Percentiles rank a stretch among this genome's conserved stretches.
phyloP scores from a whole-genome alignment of 495 filamentous ascomycete species.

The Darksidea phi region DNA sequence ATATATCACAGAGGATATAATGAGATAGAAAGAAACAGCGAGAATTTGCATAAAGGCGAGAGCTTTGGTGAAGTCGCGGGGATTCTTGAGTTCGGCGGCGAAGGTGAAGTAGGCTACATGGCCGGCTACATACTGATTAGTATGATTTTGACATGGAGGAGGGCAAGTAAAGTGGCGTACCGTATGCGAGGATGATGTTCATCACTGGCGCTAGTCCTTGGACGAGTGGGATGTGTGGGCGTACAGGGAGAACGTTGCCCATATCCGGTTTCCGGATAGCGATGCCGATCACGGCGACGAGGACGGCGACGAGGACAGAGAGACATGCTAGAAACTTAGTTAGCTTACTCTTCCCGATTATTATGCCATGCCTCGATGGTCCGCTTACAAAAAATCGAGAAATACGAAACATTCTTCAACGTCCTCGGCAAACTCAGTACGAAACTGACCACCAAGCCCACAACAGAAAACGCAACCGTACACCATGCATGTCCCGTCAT shows the following conservation, averaged over 20 bases:
- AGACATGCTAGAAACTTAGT: conserved; percentile 52
- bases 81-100: conserved; percentile 73
- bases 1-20: conserved; percentile 70
- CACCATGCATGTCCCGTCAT: conserved; percentile 64
- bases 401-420: conserved; percentile 56
- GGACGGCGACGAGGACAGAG: conserved; percentile 63
- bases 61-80: conserved; percentile 52
- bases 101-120: conserved; percentile 75
- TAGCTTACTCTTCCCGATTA: conserved; percentile 27
- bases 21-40: conserved; percentile 66
- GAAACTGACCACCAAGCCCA: conserved; percentile 63
- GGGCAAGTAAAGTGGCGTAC: conserved; percentile 26
- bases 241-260: conserved; percentile 30
- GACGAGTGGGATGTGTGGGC: conserved; percentile 18
- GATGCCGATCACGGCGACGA: conserved; percentile 63
- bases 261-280: conserved; percentile 36
- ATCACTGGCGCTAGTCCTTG: conserved; percentile 58
- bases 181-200: conserved; percentile 75
- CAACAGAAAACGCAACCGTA: conserved; percentile 64
- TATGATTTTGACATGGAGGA: not conserved
- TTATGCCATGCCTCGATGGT: conserved; percentile 12
- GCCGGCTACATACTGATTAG: conserved; percentile 48
- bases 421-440: conserved; percentile 64
- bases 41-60: conserved; percentile 62
- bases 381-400: conserved; percentile 61